Base-by-base conservation (phyloP, 805 yeast species). In the Metschnikowia hibisci region DNA sequence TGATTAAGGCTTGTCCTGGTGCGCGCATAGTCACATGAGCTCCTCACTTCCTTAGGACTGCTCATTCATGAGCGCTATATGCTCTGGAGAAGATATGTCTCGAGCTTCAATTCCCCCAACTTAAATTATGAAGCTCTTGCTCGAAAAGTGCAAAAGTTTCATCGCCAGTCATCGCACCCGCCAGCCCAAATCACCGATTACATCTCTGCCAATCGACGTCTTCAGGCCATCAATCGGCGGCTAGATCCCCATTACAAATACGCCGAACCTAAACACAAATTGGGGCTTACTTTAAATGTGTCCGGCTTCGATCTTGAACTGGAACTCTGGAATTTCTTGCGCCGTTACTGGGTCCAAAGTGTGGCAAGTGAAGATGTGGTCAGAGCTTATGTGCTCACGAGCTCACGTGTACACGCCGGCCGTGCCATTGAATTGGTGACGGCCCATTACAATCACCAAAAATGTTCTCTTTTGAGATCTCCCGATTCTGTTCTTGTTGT, bases 51-150 rank as follows among this genome's bases (percentile, higher is more conserved):
- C n/a, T n/a, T n/a, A n/a, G n/a, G n/a, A n/a, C n/a, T n/a, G n/a
- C n/a, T n/a, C n/a, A n/a, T n/a, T 3, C 38, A 34, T 26, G 37
- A 23, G 8, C n/a, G 12, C 15, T 26, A 26, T 28, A 25, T 34
- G 36, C 36, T 33, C 36, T 33, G 28, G 12, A 34, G 23, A 34
- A 34, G 38, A 9, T 25, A 25, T 23, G 38, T 13, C 29, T 35
- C 46, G 10, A 23, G 23, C 22, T 52, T 52, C 29, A 18, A 39
- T 13, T 34, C 38, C 5, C 33, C 32, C 32, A 52, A 54, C 27
- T 44, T 52, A 43, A 52, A 50, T 25, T 48, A 48, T 18, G 56
- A 52, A 39, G 38, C 46, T 10, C 46, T 52, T 22, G 22, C 12
- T 5, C 39, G 43, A n/a, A 44, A 52, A 13, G 38, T 44, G 30